Base-by-base conservation (phyloP, 768 basidiomycete genomes). In the Porphyrellus cyaneotinctus region DNA sequence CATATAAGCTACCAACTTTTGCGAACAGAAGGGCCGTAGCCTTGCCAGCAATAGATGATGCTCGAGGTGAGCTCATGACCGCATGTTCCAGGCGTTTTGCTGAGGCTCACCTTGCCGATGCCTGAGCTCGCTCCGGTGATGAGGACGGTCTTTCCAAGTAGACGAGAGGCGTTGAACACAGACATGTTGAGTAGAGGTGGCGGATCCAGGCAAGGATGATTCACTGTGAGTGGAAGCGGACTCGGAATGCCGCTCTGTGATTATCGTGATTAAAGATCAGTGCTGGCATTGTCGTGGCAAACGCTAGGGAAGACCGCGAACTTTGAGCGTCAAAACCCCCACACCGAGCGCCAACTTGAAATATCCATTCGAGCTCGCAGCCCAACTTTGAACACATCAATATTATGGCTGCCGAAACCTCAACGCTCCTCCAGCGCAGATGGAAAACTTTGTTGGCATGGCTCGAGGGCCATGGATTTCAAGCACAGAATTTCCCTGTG, bases 121-220 rank as follows among this genome's bases (percentile, higher is more conserved):
- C 93, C 93, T 38, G 86, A 81, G 66, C 88, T 90, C 5, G 93
- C 92, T 20, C 93, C 93, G 26, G 93, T 95, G 55, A 95, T 79
- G 45, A 95, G 79, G 52, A 92, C 87, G 31, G 85, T 91, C 72
- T 93, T 92, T 62, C 87, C 87, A 36, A 86, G 67, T n/a, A 93
- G 72, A 61, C 87, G 83, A 47, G 87, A 80, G 38, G 86, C 77
- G 67, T 87, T 88, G 80, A 93, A 93, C 47, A 93, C 69, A 30
- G 88, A 85, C 88, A 90, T 90, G 48, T 54, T 63, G 63, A 59
- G 56, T 49, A 37, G 20, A 35, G 22, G 22, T 17, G 38, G 12
- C 12, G 37, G 37, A n/a, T 36, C 35, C 15, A 11, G 22, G 22
- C 38, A 12, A 42, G 17, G 41, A 28, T 6, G 23, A 13, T 24